These are phyloP conservation scores for Cucurbitaria berberidis DNA, from an alignment of 2,329 filamentous ascomycete genomes.

Conservation along the genomic window DNA sequence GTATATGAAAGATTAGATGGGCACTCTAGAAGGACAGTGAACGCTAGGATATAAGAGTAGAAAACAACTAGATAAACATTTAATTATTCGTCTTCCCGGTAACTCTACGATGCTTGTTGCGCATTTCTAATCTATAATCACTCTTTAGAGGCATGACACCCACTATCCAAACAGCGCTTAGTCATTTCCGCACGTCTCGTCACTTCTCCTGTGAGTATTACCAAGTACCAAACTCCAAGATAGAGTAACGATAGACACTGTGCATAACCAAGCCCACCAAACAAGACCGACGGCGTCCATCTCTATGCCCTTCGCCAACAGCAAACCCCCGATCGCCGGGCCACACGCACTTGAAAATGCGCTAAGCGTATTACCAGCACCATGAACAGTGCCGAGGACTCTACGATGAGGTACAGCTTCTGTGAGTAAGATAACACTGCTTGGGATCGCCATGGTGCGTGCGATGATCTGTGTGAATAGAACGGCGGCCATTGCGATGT, in stretches of 20 bases:
- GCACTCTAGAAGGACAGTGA: background rate
- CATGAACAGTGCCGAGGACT: conserved; percentile 62
- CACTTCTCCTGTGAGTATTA: conserved; percentile 39
- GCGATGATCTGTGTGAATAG: conserved; percentile 52
- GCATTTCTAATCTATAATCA: too few species aligned
- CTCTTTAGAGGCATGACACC: too few species aligned
- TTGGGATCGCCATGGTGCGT: conserved; percentile 60
- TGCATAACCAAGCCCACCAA: conserved; percentile 60
- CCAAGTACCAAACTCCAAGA: conserved; percentile 63
- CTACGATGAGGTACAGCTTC: conserved; percentile 61
- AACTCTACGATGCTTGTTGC: too few species aligned
- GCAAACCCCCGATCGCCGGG: conserved; percentile 61
- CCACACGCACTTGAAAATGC: conserved; percentile 64
- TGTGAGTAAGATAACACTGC: conserved; percentile 65
- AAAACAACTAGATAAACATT: too few species aligned
- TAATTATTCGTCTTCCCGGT: too few species aligned
- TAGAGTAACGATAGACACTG: conserved; percentile 56
- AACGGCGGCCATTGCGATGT: conserved; percentile 48
- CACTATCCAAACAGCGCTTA: background rate
- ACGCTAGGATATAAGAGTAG: conserved; percentile 12
- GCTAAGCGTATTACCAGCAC: conserved; percentile 63
- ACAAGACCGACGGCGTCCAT: conserved; percentile 62
- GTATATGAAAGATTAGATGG: conserved; percentile 21
- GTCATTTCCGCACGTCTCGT: background rate
- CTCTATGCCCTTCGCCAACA: conserved; percentile 65